Percentiles rank a stretch among this genome's conserved stretches.
Evolutionary conservation across 148 eudicot species (phyloP).

Genomic region (Rhododendron ovatum): DNA sequence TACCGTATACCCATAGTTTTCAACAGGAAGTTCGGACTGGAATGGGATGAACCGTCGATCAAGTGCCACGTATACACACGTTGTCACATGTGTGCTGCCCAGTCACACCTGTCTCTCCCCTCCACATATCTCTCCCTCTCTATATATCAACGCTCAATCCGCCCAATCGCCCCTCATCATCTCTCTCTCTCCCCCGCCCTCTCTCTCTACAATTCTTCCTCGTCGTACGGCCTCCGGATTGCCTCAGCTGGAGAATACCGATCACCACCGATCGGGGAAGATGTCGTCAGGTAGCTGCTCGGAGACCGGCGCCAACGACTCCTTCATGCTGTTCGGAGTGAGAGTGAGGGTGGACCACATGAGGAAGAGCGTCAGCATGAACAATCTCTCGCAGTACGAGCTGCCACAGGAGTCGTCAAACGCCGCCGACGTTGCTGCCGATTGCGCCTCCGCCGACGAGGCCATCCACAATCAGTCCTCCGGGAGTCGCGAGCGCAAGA

Average conservation of each 20-base stretch:
- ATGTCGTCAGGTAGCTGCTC: conserved; percentile 8
- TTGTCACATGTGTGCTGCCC: not conserved
- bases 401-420: conserved; percentile 21
- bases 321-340: conserved; percentile 66
- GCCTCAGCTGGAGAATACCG: not conserved
- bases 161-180: not conserved
- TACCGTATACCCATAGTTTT: too few species aligned
- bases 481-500: conserved; percentile 55
- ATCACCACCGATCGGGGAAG: not conserved
- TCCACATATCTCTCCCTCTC: not conserved
- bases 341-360: conserved; percentile 62
- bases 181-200: not conserved
- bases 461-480: conserved; percentile 26
- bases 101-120: not conserved
- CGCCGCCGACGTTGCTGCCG: conserved; percentile 6
- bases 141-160: not conserved
- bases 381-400: conserved; percentile 60
- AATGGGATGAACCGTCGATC: not conserved
- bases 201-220: not conserved
- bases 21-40: not conserved
- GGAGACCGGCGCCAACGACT: not conserved
- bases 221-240: not conserved
- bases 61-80: not conserved
- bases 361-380: conserved; percentile 82
- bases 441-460: conserved; percentile 80